phyloP scores from a whole-genome alignment of 768 basidiomycete species.

The Mycena latifolia region DNA sequence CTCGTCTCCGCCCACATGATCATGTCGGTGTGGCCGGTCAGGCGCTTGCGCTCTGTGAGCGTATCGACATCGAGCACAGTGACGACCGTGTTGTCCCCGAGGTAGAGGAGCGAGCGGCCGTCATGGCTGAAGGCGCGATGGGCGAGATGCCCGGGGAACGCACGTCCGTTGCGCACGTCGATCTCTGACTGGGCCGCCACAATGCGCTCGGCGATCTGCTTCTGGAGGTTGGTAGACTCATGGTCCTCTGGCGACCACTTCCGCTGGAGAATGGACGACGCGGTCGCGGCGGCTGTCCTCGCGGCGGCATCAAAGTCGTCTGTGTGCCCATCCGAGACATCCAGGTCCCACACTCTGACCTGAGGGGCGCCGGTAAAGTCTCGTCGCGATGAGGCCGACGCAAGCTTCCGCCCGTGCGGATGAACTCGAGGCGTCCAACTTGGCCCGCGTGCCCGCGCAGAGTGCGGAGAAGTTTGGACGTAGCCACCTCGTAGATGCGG shows the following conservation, averaged over 20 bases:
- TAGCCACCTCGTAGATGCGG: constrained; percentile 12
- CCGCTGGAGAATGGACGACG: constrained; percentile 1
- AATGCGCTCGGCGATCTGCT: background rate
- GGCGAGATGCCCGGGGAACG: background rate
- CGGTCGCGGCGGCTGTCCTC: background rate
- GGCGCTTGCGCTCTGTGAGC: constrained; percentile 9
- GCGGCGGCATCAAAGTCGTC: background rate
- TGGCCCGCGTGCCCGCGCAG: constrained; percentile 4
- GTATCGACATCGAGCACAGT: constrained; percentile 9
- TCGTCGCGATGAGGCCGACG: background rate
- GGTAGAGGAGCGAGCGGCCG: constrained; percentile 15
- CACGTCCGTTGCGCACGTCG: constrained; percentile 6
- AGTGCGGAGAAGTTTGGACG: constrained; percentile 8
- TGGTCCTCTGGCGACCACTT: constrained; percentile 6
- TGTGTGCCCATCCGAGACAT: background rate
- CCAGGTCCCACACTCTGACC: constrained; percentile 11
- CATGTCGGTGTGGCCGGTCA: constrained; percentile 34
- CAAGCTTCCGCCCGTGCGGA: constrained; percentile 14
- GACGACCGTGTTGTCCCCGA: background rate
- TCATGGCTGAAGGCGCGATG: constrained; percentile 25
- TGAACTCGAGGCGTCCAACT: constrained; percentile 9
- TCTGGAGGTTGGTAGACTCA: background rate
- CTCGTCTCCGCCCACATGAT: no score
- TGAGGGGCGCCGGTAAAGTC: no score
- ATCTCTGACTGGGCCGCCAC: background rate